Evolutionary conservation across 306 rosid genomes (phyloP), one percentile per base, ranked within the genome.

Genomic region (Cucurbita ficifolia): DNA sequence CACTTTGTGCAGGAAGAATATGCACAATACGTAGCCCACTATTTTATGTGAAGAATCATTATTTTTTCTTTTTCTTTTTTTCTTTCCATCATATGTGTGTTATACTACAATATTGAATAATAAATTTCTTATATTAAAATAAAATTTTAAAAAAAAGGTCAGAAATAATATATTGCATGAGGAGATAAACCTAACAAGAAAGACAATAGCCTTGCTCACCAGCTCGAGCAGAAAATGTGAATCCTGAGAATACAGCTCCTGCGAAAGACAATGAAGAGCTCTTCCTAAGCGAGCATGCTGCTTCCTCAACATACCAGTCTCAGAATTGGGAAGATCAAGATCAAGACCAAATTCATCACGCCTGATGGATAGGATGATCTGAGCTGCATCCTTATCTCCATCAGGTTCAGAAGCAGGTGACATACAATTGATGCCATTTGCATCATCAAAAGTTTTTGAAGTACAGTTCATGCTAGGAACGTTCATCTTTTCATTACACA

Each of bases 241-340:
- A 86, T 93, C 98, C 76, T 93, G 98, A 69, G 98, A 93, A 84
- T 93, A 93, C 57, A 93, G 84, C 77, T 93, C 97, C 61, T 93
- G 97, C 36, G 98, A 93, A 87, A 93, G 98, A 78, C 98, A 93
- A 74, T 93, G 97, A 76, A 93, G 85, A 72, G 98, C 98, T 86
- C 98, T 90, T 76, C 98, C 98, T 75, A 93, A 81, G 77, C 98
- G 93, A 76, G 98, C 96, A 80, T 93, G 98, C 79, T 90, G 98
- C 85, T 90, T 93, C 87, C 84, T 86, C 86, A 93, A 70, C 90
- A 93, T 82, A 84, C 80, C 70, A 81, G 81, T 84, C 71, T 90
- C 94, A 79, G 49, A 70, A 50, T 78, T 83, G 19, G 91, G 85
- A 74, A 88, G 82, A 77, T 82, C 82, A 60, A 90, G 85, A 85